phyloP scores from a whole-genome alignment of 352 stramenopile species.

The Pythium biforme region DNA sequence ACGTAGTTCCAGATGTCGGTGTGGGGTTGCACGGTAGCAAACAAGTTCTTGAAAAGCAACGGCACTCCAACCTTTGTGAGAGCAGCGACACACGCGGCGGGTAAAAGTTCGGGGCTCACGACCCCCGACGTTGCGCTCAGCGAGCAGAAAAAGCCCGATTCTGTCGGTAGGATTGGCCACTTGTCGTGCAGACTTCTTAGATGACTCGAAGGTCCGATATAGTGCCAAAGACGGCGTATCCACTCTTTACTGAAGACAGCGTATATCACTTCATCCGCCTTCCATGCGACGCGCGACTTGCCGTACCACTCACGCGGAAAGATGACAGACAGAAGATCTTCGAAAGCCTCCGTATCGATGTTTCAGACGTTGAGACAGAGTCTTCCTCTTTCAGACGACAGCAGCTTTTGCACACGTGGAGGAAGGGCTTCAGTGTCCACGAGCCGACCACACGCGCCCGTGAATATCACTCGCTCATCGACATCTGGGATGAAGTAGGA shows the following conservation, averaged over 20 bases:
- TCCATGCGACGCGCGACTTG: conserved; percentile 32
- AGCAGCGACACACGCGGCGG: conserved; percentile 22
- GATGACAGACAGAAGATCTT: conserved; percentile 48
- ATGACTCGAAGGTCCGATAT: conserved; percentile 47
- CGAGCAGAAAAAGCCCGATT: conserved; percentile 35
- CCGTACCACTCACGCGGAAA: conserved; percentile 52
- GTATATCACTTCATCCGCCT: conserved; percentile 20
- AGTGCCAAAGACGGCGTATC: conserved; percentile 64
- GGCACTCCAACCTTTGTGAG: conserved; percentile 41
- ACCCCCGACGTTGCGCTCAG: conserved; percentile 48
- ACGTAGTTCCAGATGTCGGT: conserved; percentile 71
- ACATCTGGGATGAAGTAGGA: conserved; percentile 47
- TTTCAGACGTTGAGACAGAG: conserved; percentile 48
- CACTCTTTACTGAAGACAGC: conserved; percentile 43
- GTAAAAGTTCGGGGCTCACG: conserved; percentile 53
- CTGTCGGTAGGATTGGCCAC: conserved; percentile 70
- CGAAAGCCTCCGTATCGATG: conserved; percentile 50
- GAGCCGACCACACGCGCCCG: conserved; percentile 34
- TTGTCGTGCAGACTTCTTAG: conserved; percentile 52
- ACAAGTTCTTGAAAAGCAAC: conserved; percentile 54
- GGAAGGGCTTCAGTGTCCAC: conserved; percentile 43
- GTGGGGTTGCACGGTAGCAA: conserved; percentile 50
- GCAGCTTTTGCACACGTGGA: conserved; percentile 27
- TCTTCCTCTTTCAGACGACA: conserved; percentile 34
- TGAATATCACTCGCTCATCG: conserved; percentile 46